Evolutionary conservation across 768 basidiomycete genomes (phyloP).

Genomic region (Chalciporus sphaerocephalus): DNA sequence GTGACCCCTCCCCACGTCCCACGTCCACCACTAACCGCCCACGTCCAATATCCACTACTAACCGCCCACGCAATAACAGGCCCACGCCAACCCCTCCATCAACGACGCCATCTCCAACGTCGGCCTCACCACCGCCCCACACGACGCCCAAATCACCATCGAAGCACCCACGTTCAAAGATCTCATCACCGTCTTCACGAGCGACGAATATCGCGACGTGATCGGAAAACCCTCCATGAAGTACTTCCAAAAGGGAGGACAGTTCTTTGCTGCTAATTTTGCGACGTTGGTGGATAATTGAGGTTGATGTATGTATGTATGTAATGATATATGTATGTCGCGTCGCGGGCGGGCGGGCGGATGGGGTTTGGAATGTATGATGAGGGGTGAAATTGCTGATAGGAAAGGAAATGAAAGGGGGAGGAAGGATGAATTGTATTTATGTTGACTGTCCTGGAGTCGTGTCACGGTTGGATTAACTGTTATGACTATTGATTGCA

Average conservation of each 20-base stretch:
- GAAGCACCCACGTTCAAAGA: constrained; percentile 34
- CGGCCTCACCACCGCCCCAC: constrained; percentile 19
- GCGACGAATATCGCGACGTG: constrained; percentile 4
- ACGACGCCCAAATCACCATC: constrained; percentile 30
- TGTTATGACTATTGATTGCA: too few species aligned
- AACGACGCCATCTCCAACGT: constrained; percentile 1
- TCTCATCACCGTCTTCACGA: constrained; percentile 25
- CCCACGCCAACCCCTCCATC: constrained; percentile 15
- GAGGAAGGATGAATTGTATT: too few species aligned
- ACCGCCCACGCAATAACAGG: too few species aligned
- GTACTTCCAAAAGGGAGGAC: constrained; percentile 10
- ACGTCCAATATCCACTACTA: too few species aligned
- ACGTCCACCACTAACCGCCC: too few species aligned
- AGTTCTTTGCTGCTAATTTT: constrained; percentile 11
- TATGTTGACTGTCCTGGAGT: too few species aligned
- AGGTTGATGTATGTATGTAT: not conserved
- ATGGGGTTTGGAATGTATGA: too few species aligned
- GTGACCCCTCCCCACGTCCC: not conserved
- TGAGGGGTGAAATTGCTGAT: too few species aligned
- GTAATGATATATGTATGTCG: too few species aligned
- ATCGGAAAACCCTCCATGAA: constrained; percentile 4
- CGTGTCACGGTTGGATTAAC: too few species aligned
- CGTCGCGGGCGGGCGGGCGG: too few species aligned
- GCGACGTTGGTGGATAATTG: constrained; percentile 10
- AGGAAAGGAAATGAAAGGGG: too few species aligned